Percentiles rank a stretch among this genome's conserved stretches.
Evolutionary conservation across 2,329 filamentous ascomycete species (phyloP).

Genomic region (Penicillium janthinellum): DNA sequence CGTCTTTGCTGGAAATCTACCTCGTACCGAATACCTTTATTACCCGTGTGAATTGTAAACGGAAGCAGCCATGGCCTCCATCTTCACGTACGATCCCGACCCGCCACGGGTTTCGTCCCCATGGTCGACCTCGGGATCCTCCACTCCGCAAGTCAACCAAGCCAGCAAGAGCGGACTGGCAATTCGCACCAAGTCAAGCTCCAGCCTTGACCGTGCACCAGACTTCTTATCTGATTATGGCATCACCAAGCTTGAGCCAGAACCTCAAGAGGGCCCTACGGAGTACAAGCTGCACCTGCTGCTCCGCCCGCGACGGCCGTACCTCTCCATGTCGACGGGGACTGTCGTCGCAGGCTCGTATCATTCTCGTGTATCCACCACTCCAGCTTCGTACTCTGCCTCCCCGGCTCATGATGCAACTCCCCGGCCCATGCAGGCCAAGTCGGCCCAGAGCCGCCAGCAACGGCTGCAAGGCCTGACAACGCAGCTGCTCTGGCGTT

Average conservation of each 20-base stretch:
- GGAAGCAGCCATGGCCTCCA: conserved; percentile 71
- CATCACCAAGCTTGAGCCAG: conserved; percentile 77
- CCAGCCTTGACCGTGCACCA: conserved; percentile 44
- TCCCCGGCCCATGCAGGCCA: conserved; percentile 44
- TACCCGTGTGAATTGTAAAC: conserved; percentile 16
- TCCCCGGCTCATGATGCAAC: conserved; percentile 36
- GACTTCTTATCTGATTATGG: conserved; percentile 57
- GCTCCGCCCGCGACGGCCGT: conserved; percentile 74
- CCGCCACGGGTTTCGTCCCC: conserved; percentile 87
- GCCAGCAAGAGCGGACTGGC: conserved; percentile 27
- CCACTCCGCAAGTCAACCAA: conserved; percentile 39
- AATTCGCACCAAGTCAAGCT: conserved; percentile 33
- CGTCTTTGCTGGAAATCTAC: conserved; percentile 9
- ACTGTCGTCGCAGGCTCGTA: conserved; percentile 55
- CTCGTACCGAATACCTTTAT: conserved; percentile 16
- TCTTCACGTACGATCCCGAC: conserved; percentile 92
- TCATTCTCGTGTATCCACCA: conserved; percentile 42
- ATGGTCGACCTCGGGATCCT: conserved; percentile 67
- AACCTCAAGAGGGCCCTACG: conserved; percentile 90
- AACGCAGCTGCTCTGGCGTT: conserved; percentile 89
- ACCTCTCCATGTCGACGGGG: conserved; percentile 70
- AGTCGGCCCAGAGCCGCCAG: conserved; percentile 72
- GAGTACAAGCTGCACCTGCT: conserved; percentile 96
- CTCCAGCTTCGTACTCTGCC: conserved; percentile 21
- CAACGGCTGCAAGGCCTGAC: conserved; percentile 87